Base-by-base conservation (phyloP, 306 rosid species). In the Elaeagnus macrophylla region DNA sequence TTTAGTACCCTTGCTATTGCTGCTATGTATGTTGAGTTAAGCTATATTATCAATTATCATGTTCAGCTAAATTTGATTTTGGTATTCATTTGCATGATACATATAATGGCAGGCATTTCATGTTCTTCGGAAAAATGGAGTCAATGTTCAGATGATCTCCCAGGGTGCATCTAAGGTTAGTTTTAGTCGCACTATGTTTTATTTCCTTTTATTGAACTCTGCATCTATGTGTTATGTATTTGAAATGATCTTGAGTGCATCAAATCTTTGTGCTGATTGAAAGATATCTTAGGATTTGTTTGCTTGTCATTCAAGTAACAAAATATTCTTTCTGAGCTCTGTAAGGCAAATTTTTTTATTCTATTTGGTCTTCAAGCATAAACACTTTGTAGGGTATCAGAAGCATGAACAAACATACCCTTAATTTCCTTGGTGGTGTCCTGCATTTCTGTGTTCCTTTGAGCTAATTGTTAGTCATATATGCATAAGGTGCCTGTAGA, bases 91-190 rank as follows among this genome's bases (percentile, higher is more conserved):
- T 56, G 49, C 36, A 63, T 48, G 56, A 32, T 36, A 36, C 36
- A 42, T 63, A 38, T 55, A 72, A 38, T 76, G 64, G 69, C 80
- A 90, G 97, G 94, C 79, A 51, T 90, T 90, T 68, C 68, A 36
- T 39, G 95, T 86, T 72, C 90, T 90, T 61, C 90, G 83, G 50
- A 72, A 79, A 46, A 87, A 67, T 65, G 88, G 86, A 43, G 84
- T 86, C 75, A 86, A 82, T 71, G 97, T 90, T 74, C 97, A 90
- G 81, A 90, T 90, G 97, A 90, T 90, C 70, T 90, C 97, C 56
- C 95, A 86, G 75, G 97, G 95, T 61, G 95, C 95, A 58, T 86
- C 95, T 48, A 90, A 90, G 97, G 97, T 53, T 42, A 9, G 7
- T 48, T 51, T 36, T 6, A 14, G 9, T n/a, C 15, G 16, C 15